phyloP scores from a whole-genome alignment of 2,329 filamentous ascomycete genomes.

The Colletotrichum lindemuthianum region DNA sequence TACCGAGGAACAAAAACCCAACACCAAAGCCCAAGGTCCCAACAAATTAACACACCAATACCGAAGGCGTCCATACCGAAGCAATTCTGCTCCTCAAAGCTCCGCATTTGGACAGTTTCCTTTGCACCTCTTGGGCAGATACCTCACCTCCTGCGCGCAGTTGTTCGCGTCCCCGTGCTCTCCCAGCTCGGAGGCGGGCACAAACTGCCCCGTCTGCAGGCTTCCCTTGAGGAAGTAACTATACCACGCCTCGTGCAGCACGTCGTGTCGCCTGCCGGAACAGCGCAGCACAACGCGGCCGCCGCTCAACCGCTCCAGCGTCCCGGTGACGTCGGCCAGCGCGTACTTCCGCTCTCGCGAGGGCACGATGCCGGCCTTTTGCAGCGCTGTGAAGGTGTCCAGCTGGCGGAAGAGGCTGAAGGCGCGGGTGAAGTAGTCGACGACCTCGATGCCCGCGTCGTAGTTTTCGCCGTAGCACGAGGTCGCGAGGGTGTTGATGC shows the following conservation, averaged over 20 bases:
- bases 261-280: conserved; percentile 46
- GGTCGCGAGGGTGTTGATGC: conserved; percentile 74
- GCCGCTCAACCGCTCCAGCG: conserved; percentile 56
- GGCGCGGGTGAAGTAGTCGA: conserved; percentile 57
- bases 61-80: neutral
- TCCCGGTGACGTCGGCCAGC: conserved; percentile 51
- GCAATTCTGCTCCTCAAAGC: conserved; percentile 4
- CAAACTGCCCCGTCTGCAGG: conserved; percentile 59
- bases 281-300: conserved; percentile 57
- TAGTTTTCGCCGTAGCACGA: conserved; percentile 69
- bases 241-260: conserved; percentile 64
- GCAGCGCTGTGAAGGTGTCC: conserved; percentile 54
- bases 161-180: conserved; percentile 51
- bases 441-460: conserved; percentile 52
- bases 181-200: conserved; percentile 51
- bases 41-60: neutral
- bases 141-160: conserved; percentile 51
- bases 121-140: conserved; percentile 50
- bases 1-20: too few relatives aligned
- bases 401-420: conserved; percentile 53
- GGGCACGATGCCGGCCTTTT: conserved; percentile 49
- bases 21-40: neutral
- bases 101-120: conserved; percentile 32
- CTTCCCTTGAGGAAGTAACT: conserved; percentile 63
- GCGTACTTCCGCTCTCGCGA: conserved; percentile 50